These are phyloP conservation scores for Amauroascus verrucosus DNA, from an alignment of 2,329 filamentous ascomycete genomes.

Conservation along the genomic window DNA sequence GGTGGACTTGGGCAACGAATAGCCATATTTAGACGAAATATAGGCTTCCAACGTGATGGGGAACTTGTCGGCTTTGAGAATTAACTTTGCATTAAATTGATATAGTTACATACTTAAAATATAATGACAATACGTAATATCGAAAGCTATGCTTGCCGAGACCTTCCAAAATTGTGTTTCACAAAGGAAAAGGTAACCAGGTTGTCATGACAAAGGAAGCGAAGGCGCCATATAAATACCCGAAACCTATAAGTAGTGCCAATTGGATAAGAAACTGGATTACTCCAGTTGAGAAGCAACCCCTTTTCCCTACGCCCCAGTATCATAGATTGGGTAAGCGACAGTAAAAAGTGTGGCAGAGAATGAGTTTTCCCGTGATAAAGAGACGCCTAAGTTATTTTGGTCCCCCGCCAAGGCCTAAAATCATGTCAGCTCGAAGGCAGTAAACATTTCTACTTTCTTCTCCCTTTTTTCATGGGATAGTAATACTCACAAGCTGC, in stretches of 20 bases:
- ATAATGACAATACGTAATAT: no score
- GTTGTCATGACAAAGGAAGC: not conserved
- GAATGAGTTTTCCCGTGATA: not conserved
- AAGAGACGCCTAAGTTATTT: not conserved
- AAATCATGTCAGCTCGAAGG: constrained; percentile 1
- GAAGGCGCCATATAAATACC: not conserved
- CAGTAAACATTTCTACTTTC: not conserved
- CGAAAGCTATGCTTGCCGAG: not conserved
- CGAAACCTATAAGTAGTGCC: not conserved
- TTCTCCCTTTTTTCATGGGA: not conserved
- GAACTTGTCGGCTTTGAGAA: no score
- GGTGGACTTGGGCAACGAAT: no score
- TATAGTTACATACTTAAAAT: no score
- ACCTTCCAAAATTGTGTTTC: not conserved
- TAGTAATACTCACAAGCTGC: constrained; percentile 54
- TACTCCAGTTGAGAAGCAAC: no score
- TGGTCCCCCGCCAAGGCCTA: constrained; percentile 17
- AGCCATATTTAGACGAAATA: no score
- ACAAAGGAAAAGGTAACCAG: not conserved
- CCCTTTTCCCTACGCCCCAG: no score
- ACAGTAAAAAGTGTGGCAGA: no score
- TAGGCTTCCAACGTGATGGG: no score
- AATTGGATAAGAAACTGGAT: not conserved
- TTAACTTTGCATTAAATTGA: no score
- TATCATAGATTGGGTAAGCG: no score